Evolutionary conservation across 2,329 filamentous ascomycete genomes (phyloP), one percentile per base, ranked within the genome.

Genomic region (Cladophialophora bantiana): DNA sequence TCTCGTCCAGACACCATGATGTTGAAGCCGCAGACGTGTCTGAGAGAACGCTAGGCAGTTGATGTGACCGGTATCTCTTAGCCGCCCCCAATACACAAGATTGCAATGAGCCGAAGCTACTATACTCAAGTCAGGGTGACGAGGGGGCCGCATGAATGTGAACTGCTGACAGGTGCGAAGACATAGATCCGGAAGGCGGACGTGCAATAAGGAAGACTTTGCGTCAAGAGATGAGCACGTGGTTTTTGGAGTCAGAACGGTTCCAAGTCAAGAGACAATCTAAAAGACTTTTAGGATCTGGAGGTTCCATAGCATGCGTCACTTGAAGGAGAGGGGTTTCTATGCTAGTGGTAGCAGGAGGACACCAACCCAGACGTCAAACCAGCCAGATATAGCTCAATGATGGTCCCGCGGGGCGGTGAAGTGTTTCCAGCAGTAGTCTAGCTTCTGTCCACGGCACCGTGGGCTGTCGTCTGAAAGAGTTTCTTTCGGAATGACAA

Each of bases 311-410:
- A 48, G n/a, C 18, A 48, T 20, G 42, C n/a, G 42, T 10, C 7
- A 20, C 42, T 48, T 48, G 5, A 20, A 4, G 7, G 5, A 48
- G 18, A 20, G 42, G 20, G n/a, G n/a, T 20, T 48, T 20, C 42
- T 26, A 48, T 48, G 42, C 42, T 48, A 48, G 42, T 48, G n/a
- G 42, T 48, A 20, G n/a, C n/a, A 48, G 7, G 42, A 48, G 20
- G n/a, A 18, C 7, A 48, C 42, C 42, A 48, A 48, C 42, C 42
- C 42, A 48, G 42, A 48, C 42, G 12, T 48, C 42, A 20, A 45
- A 18, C n/a, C n/a, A 7, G 10, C 7, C 7, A 45, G n/a, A 6
- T 6, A 7, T 45, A 26, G 40, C 18, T n/a, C 36, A 38, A 5
- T 45, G 20, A 10, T 18, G 18, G 42, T 20, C 42, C 26, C 26